Conservation (phyloP, 495 filamentous ascomycete genomes). For the Chlorociboria aeruginascens region DNA sequence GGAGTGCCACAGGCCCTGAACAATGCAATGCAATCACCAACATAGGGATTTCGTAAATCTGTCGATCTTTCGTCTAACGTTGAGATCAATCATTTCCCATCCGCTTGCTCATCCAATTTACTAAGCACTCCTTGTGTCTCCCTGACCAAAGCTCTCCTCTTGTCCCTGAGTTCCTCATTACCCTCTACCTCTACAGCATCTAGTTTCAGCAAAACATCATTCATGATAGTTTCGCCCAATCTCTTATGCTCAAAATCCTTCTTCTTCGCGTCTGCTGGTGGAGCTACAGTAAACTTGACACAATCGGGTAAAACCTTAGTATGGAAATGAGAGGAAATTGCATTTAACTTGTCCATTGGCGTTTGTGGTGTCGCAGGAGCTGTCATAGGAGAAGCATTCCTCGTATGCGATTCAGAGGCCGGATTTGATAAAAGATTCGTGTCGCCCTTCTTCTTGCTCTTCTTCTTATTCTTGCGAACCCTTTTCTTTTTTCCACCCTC, state of each 20-base stretch:
- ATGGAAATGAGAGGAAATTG: constrained; percentile 53
- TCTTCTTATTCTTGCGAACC: constrained; percentile 32
- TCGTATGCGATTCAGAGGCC: constrained; percentile 11
- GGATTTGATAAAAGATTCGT: constrained; percentile 11
- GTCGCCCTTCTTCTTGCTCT: constrained; percentile 28
- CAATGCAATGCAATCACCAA: constrained; percentile 4
- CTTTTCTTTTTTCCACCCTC: constrained; percentile 22
- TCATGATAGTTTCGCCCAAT: constrained; percentile 71
- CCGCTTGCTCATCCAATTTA: constrained; percentile 39
- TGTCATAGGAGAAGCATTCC: constrained; percentile 20
- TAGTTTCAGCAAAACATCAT: constrained; percentile 72
- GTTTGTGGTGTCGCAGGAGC: constrained; percentile 26
- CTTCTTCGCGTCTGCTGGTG: constrained; percentile 61
- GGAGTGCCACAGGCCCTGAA: background rate
- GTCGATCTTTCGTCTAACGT: background rate
- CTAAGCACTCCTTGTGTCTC: constrained; percentile 58
- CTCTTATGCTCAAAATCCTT: constrained; percentile 67
- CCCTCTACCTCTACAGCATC: constrained; percentile 70
- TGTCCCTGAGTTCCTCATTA: constrained; percentile 48
- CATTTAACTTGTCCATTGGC: constrained; percentile 59
- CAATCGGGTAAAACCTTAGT: constrained; percentile 55
- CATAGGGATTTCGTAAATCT: constrained; percentile 5
- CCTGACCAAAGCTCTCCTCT: constrained; percentile 63
- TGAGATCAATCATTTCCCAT: background rate
- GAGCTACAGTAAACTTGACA: constrained; percentile 45